Base-by-base conservation (phyloP, 345 rosid genomes). In the Anastatica hierochuntica region DNA sequence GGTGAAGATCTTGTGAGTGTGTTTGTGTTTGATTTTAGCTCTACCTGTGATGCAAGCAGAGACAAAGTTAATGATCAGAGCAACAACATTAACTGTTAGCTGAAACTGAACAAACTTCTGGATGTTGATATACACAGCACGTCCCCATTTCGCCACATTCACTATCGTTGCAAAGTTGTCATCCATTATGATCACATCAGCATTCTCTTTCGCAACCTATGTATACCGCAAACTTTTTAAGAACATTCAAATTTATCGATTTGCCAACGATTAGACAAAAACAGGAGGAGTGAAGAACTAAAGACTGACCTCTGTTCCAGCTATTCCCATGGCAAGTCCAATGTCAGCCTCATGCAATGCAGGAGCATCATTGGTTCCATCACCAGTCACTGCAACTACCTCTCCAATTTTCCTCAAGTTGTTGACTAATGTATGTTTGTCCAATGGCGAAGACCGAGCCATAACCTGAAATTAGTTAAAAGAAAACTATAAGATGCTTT, bases 261-360 rank as follows among this genome's bases (percentile, higher is more conserved):
- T n/a, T n/a, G n/a, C n/a, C n/a, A n/a, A n/a, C n/a, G n/a, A n/a
- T n/a, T n/a, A n/a, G n/a, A n/a, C n/a, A n/a, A n/a, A n/a, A n/a
- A n/a, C n/a, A n/a, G n/a, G n/a, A n/a, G n/a, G n/a, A n/a, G n/a
- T n/a, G n/a, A n/a, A n/a, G n/a, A n/a, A n/a, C n/a, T n/a, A n/a
- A n/a, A n/a, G n/a, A n/a, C n/a, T n/a, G 6, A 90, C 98, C 98
- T 90, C 96, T 37, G 96, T 90, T 77, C 96, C 98, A 20, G 96
- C 85, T 60, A 82, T 82, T 37, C 98, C 96, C 96, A 90, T 90
- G 15, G 98, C 92, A 61, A 90, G 88, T 56, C 98, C 98, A 58
- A 90, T 87, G 62, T 87, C 95, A 26, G 96, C 74, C 75, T 84
- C 94, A 53, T 69, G 84, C 78, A 87, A 70, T 43, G 98, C 98